These are phyloP conservation scores for Lasiodiplodia sp. DNA, from an alignment of 2,329 filamentous ascomycete species.

Conservation along the genomic window DNA sequence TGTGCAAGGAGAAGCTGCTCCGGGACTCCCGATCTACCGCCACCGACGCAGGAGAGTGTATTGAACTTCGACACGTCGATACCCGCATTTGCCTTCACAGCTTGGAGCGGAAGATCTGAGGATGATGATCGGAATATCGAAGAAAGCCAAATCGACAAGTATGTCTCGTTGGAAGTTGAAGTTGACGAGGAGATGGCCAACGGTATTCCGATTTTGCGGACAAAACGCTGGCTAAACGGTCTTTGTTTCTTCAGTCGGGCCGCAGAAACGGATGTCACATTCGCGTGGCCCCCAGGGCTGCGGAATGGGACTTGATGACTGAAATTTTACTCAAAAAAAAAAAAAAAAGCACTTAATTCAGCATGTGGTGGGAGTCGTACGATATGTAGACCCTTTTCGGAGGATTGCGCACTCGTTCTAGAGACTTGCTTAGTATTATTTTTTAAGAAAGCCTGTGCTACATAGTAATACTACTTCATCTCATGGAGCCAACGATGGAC, in stretches of 20 bases:
- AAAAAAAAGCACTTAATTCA: not conserved
- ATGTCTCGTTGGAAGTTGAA: conserved; percentile 25
- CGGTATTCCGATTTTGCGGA: not conserved
- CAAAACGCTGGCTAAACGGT: conserved; percentile 24
- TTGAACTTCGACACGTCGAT: not conserved
- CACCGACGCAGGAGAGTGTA: not conserved
- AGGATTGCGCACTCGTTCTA: too few relatives aligned
- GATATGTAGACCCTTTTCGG: too few relatives aligned
- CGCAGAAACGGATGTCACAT: conserved; percentile 5
- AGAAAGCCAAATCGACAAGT: conserved; percentile 25
- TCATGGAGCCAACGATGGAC: too few relatives aligned
- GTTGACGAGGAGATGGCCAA: conserved; percentile 1
- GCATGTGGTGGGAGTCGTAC: too few relatives aligned
- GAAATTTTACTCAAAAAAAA: not conserved
- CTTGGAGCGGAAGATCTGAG: conserved; percentile 10
- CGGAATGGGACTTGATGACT: not conserved
- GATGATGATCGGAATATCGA: not conserved
- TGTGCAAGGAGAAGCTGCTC: not conserved
- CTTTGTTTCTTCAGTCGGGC: conserved; percentile 19
- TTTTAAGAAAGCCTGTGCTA: too few relatives aligned
- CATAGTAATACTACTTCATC: too few relatives aligned
- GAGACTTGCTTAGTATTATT: too few relatives aligned
- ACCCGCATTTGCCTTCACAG: conserved; percentile 12
- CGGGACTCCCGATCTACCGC: not conserved
- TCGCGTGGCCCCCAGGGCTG: conserved; percentile 21